phyloP scores from a whole-genome alignment of 306 rosid genomes.

The Prinsepia uniflora region DNA sequence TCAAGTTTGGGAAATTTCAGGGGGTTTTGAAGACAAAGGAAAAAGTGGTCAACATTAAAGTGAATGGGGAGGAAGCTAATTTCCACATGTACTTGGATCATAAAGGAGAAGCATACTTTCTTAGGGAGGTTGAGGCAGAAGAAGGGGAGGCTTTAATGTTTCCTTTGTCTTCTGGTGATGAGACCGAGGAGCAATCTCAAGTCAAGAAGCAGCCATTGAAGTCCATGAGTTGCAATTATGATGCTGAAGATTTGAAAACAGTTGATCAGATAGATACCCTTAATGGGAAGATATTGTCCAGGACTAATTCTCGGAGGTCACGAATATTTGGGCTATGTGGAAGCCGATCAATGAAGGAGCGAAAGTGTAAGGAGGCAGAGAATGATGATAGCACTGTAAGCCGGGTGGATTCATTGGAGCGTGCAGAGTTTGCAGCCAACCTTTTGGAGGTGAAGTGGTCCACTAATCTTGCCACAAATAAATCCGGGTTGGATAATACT shows the following conservation, averaged over 20 bases:
- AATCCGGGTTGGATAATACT: slow-evolving; percentile 27
- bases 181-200: slow-evolving; percentile 25
- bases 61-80: slow-evolving; percentile 61
- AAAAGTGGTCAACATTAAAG: slow-evolving; percentile 55
- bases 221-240: slow-evolving; percentile 40
- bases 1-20: slow-evolving; percentile 86
- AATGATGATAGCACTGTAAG: slow-evolving; percentile 12
- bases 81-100: slow-evolving; percentile 73
- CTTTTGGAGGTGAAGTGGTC: slow-evolving; percentile 90
- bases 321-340: slow-evolving; percentile 58
- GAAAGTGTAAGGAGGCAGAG: slow-evolving; percentile 20
- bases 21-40: slow-evolving; percentile 83
- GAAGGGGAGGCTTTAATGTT: slow-evolving; percentile 38
- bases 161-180: slow-evolving; percentile 47
- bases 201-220: slow-evolving; percentile 30
- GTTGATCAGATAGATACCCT: slow-evolving; percentile 34
- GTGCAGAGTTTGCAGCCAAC: slow-evolving; percentile 78
- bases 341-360: slow-evolving; percentile 42
- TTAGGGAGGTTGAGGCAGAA: slow-evolving; percentile 46
- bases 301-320: slow-evolving; percentile 45
- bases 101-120: slow-evolving; percentile 83
- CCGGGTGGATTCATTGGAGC: slow-evolving; percentile 48
- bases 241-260: slow-evolving; percentile 15
- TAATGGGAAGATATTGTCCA: slow-evolving; percentile 26
- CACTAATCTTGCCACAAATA: slow-evolving; percentile 45